Percentiles rank a stretch among this genome's conserved stretches.
Evolutionary conservation across 208 protist genomes (phyloP).

Genomic region (Giardia muris): DNA sequence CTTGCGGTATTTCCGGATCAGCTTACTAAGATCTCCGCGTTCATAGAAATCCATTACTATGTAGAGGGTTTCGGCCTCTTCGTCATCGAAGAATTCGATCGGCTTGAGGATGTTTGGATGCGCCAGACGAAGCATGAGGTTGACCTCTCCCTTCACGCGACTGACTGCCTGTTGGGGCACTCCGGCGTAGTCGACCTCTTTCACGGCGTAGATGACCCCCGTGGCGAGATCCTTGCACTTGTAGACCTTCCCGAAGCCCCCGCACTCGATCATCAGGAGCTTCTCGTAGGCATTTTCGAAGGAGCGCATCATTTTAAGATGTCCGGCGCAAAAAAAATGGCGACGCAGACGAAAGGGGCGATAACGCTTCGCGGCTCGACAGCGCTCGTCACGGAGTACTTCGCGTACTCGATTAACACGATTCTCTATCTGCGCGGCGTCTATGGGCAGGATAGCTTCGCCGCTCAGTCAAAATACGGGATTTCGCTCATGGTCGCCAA

Average conservation of each 20-base stretch:
- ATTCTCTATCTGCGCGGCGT: constrained; percentile 85
- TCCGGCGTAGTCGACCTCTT: not conserved
- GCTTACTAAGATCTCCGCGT: not conserved
- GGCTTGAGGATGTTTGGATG: not conserved
- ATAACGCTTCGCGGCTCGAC: constrained; percentile 81
- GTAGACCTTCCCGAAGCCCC: not conserved
- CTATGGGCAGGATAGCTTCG: constrained; percentile 81
- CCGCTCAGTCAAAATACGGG: constrained; percentile 72
- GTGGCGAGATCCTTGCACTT: not conserved
- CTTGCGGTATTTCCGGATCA: not conserved
- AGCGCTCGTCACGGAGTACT: constrained; percentile 87
- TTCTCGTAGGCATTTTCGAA: not conserved
- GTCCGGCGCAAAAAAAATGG: not conserved
- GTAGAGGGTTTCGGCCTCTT: not conserved
- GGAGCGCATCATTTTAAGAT: not conserved
- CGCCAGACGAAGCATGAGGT: not conserved
- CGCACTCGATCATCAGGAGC: not conserved
- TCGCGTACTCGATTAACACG: constrained; percentile 69
- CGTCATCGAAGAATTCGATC: not conserved
- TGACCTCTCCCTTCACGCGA: not conserved
- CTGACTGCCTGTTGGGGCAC: not conserved
- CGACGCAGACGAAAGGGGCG: constrained; percentile 22
- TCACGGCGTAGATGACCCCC: not conserved
- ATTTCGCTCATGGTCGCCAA: constrained; percentile 71
- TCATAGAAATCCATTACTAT: constrained; percentile 6